Evolutionary conservation across 306 rosid species (phyloP).

Genomic region (Glycine latifolia): DNA sequence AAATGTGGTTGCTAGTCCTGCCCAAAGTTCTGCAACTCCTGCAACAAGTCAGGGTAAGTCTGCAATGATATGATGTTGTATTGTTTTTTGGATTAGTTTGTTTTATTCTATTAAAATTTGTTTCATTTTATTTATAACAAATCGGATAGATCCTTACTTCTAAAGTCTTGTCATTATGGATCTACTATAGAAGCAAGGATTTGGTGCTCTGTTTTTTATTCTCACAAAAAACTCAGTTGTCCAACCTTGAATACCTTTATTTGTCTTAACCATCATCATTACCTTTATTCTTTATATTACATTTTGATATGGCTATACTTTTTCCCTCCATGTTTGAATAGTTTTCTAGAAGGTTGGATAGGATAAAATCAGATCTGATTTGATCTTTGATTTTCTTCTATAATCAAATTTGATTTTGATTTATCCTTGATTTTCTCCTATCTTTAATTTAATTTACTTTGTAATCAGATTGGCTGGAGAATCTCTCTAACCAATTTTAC

Average conservation of each 20-base stretch:
- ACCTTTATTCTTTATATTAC: constrained; percentile 35
- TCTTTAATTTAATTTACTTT: neutral
- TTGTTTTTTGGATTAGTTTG: neutral
- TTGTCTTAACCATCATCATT: constrained; percentile 9
- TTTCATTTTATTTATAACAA: constrained; percentile 25
- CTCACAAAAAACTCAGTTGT: constrained; percentile 16
- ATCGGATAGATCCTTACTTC: constrained; percentile 20
- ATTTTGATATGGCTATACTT: neutral
- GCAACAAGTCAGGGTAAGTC: constrained; percentile 81
- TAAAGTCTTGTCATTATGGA: neutral
- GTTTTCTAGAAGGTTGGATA: neutral
- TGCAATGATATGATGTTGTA: constrained; percentile 16
- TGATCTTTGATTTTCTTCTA: neutral
- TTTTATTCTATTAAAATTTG: neutral
- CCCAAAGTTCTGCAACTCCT: constrained; percentile 81
- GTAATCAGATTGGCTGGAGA: too few species aligned
- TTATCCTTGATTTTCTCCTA: neutral
- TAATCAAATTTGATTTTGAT: neutral
- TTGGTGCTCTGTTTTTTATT: constrained; percentile 26
- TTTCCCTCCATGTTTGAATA: neutral
- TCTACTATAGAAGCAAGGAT: constrained; percentile 12
- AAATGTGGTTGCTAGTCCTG: constrained; percentile 83
- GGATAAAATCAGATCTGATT: neutral
- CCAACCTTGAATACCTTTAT: constrained; percentile 35
- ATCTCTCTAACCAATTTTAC: neutral